These are phyloP conservation scores for Suillus sp. DNA, from an alignment of 768 basidiomycete species.

Conservation along the genomic window DNA sequence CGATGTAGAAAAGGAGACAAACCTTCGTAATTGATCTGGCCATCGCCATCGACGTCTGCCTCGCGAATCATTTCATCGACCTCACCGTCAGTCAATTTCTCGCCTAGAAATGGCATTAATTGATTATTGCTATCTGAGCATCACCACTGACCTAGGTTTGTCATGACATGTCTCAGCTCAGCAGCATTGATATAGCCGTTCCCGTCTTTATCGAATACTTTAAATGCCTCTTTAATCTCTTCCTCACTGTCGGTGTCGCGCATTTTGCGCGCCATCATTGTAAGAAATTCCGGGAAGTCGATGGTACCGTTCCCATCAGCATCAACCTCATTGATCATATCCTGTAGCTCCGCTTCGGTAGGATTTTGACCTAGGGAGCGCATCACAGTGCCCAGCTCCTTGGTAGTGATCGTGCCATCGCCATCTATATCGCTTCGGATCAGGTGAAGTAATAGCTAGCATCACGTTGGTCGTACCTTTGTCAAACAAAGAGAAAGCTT, in stretches of 20 bases:
- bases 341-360: constrained; percentile 87
- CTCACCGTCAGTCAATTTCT: constrained; percentile 84
- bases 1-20: constrained; percentile 23
- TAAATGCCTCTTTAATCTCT: constrained; percentile 96
- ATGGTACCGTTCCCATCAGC: constrained; percentile 88
- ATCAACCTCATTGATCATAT: constrained; percentile 96
- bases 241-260: constrained; percentile 91
- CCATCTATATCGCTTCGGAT: constrained; percentile 56
- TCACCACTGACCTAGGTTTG: constrained; percentile 66
- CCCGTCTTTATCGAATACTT: constrained; percentile 95
- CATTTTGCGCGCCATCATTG: constrained; percentile 88
- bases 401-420: constrained; percentile 91
- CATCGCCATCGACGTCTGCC: constrained; percentile 92
- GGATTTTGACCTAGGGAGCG: constrained; percentile 92
- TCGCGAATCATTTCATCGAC: constrained; percentile 98
- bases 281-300: constrained; percentile 83
- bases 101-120: constrained; percentile 48
- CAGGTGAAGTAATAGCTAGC: not conserved
- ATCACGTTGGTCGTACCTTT: constrained; percentile 59
- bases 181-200: constrained; percentile 87
- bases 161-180: constrained; percentile 92
- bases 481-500: constrained; percentile 97
- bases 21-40: constrained; percentile 91
- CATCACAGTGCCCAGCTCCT: constrained; percentile 93
- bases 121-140: not conserved